A percentile compares a stretch with the other conserved stretches of the same genome.
phyloP scores from a whole-genome alignment of 2,329 filamentous ascomycete species.

The Cadophora sp. region DNA sequence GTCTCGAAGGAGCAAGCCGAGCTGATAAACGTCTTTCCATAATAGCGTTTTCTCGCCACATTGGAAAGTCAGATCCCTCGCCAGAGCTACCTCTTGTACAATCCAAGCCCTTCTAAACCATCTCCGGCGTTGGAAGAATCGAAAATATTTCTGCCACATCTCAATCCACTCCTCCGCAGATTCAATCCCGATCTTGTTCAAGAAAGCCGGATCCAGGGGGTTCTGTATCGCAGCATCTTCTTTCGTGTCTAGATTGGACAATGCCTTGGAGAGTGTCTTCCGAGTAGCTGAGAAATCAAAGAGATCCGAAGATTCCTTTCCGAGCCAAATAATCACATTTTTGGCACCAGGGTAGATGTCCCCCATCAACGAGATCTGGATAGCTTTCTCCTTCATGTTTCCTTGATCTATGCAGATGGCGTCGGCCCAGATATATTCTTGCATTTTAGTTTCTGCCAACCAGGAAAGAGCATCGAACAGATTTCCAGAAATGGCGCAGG shows the following conservation, averaged over 20 bases:
- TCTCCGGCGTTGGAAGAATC: conserved; percentile 8
- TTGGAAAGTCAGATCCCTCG: conserved; percentile 6
- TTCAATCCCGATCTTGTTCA: not conserved
- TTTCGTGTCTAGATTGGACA: not conserved
- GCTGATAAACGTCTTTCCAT: conserved; percentile 3
- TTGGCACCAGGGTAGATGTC: conserved; percentile 7
- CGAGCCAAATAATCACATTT: conserved; percentile 4
- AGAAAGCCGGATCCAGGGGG: not conserved
- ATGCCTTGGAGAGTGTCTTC: not conserved
- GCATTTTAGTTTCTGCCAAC: conserved; percentile 1
- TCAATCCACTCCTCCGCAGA: not conserved
- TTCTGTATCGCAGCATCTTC: not conserved
- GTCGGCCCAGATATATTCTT: conserved; percentile 3
- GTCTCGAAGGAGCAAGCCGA: conserved; percentile 8
- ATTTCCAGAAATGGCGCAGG: not conserved
- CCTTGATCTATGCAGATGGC: conserved; percentile 11
- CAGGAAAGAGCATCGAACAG: not conserved
- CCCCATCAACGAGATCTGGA: conserved; percentile 6
- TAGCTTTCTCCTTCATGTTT: conserved; percentile 3
- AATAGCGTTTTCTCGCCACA: not conserved
- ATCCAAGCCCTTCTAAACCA: conserved; percentile 19
- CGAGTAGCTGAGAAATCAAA: not conserved
- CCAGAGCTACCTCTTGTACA: conserved; percentile 18
- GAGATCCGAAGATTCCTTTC: not conserved
- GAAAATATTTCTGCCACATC: conserved; percentile 15